Conservation (phyloP, 495 filamentous ascomycete species). For the Cercophora sp. region DNA sequence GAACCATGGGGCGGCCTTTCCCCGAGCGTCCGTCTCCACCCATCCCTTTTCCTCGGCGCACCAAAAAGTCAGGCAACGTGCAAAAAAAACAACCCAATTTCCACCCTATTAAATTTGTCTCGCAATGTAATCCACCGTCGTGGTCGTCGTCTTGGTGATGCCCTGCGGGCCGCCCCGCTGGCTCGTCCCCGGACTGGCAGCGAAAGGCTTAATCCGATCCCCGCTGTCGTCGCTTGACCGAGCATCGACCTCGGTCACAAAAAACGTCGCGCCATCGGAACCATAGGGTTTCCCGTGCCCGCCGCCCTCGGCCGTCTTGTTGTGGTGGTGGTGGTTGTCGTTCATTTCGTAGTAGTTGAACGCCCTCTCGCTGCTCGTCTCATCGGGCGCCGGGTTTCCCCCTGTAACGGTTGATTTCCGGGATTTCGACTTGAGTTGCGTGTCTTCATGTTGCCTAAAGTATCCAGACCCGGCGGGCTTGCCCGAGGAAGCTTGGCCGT, state of each 20-base stretch:
- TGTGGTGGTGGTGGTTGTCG: not conserved
- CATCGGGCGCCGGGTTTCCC: not conserved
- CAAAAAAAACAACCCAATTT: too few relatives aligned
- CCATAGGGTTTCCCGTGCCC: not conserved
- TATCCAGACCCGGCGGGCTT: constrained; percentile 1
- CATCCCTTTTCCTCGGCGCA: too few relatives aligned
- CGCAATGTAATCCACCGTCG: constrained; percentile 8
- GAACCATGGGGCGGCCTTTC: too few relatives aligned
- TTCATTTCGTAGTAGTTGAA: constrained; percentile 14
- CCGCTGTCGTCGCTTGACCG: constrained; percentile 12
- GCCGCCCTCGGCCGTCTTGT: not conserved
- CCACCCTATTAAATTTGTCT: too few relatives aligned
- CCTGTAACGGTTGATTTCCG: not conserved
- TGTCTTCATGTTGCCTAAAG: constrained; percentile 1
- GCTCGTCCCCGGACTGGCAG: not conserved
- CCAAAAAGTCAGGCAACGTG: too few relatives aligned
- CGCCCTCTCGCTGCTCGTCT: constrained; percentile 13
- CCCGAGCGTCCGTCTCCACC: too few relatives aligned
- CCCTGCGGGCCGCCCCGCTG: not conserved
- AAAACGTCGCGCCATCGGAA: not conserved
- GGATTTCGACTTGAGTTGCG: not conserved
- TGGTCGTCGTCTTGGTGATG: constrained; percentile 7
- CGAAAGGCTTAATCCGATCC: not conserved
- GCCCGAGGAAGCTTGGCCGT: not conserved
- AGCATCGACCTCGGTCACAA: constrained; percentile 5